A percentile compares a stretch with the other conserved stretches of the same genome.
Evolutionary conservation across 2,329 filamentous ascomycete species (phyloP).

Genomic region (Amauroascus niger): DNA sequence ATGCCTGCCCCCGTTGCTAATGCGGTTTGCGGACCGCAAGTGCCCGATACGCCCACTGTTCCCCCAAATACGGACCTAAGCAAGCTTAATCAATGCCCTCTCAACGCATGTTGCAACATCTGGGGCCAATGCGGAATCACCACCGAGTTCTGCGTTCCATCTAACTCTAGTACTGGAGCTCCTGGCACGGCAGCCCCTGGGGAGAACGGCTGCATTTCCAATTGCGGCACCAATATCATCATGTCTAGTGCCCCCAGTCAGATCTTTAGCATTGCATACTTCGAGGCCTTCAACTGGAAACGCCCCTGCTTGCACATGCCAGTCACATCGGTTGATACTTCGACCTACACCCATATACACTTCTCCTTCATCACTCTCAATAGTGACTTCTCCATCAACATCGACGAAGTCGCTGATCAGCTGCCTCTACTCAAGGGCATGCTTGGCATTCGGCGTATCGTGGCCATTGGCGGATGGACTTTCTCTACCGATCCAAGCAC

Average conservation of each 20-base stretch:
- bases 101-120: too few species aligned
- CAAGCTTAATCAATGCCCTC: too few species aligned
- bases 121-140: too few species aligned
- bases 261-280: slow-evolving; percentile 25
- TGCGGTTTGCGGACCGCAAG: too few species aligned
- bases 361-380: slow-evolving; percentile 30
- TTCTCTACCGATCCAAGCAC: slow-evolving; percentile 32
- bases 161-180: too few species aligned
- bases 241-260: slow-evolving; percentile 18
- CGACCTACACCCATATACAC: slow-evolving; percentile 23
- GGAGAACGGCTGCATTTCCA: too few species aligned
- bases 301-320: slow-evolving; percentile 27
- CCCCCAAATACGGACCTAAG: too few species aligned
- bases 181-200: too few species aligned
- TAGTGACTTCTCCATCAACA: slow-evolving; percentile 24
- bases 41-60: too few species aligned
- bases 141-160: too few species aligned
- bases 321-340: slow-evolving; percentile 17
- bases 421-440: slow-evolving; percentile 6
- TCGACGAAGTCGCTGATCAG: slow-evolving; percentile 17
- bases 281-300: slow-evolving; percentile 24
- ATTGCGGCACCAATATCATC: slow-evolving; percentile 12
- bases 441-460: slow-evolving; percentile 26
- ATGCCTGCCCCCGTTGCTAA: too few species aligned
- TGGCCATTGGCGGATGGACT: slow-evolving; percentile 39